Evolutionary conservation across 108 stramenopile genomes (phyloP).

Genomic region (Ochromonas danica): DNA sequence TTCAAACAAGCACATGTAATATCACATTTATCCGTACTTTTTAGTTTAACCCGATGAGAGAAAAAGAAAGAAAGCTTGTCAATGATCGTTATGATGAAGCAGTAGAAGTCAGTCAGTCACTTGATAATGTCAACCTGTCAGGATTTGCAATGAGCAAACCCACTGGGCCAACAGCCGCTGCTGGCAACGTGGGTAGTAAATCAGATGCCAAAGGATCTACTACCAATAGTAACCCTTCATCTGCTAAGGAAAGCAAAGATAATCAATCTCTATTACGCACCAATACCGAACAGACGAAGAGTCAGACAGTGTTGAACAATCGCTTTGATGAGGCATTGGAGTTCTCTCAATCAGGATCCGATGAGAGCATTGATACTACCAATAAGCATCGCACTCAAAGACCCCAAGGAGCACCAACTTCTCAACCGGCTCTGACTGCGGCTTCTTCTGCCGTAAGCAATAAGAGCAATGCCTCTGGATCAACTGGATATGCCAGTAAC

Average conservation of each 20-base stretch:
- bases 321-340: slow-evolving; percentile 40
- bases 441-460: not conserved
- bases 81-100: slow-evolving; percentile 41
- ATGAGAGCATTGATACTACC: slow-evolving; percentile 8
- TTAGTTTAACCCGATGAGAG: not conserved
- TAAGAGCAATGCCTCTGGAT: no score
- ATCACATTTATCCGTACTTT: no score
- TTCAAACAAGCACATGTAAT: no score
- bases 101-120: slow-evolving; percentile 29
- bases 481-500: no score
- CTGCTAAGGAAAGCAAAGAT: not conserved
- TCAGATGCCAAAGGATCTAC: not conserved
- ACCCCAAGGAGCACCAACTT: not conserved
- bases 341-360: slow-evolving; percentile 27
- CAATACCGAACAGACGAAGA: slow-evolving; percentile 2
- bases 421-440: not conserved
- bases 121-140: slow-evolving; percentile 2
- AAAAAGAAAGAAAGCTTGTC: slow-evolving; percentile 25
- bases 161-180: not conserved
- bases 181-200: no score
- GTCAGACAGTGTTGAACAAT: slow-evolving; percentile 19
- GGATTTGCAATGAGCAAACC: no score
- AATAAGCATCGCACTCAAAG: not conserved
- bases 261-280: not conserved
- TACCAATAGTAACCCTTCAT: not conserved